Evolutionary conservation across 495 filamentous ascomycete species (phyloP).

Genomic region (Tuber umbilicatum): DNA sequence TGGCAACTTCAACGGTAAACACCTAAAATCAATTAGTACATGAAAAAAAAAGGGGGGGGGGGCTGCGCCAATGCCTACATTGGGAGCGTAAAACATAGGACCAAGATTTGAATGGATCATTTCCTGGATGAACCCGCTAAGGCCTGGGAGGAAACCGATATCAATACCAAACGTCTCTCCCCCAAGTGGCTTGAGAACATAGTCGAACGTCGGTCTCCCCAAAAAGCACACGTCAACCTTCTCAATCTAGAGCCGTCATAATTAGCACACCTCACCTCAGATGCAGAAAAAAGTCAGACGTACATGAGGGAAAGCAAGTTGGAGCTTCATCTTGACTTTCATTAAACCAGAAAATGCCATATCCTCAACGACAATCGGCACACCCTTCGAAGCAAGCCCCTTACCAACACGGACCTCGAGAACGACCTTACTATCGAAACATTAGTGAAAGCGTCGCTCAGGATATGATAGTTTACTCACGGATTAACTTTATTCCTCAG

Average conservation of each 20-base stretch:
- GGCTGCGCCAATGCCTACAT: constrained; percentile 46
- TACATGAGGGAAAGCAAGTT: constrained; percentile 90
- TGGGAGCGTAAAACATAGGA: constrained; percentile 96
- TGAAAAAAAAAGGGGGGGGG: background rate
- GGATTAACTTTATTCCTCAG: constrained; percentile 93
- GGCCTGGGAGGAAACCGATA: constrained; percentile 94
- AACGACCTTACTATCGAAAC: constrained; percentile 60
- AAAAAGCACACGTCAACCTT: constrained; percentile 42
- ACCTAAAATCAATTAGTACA: constrained; percentile 8
- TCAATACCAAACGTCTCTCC: constrained; percentile 94
- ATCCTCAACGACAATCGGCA: constrained; percentile 96
- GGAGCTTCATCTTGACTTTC: constrained; percentile 94
- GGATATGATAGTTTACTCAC: constrained; percentile 14
- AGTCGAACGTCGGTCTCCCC: constrained; percentile 71
- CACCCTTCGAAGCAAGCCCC: constrained; percentile 87
- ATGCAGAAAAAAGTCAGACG: background rate
- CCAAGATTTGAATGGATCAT: constrained; percentile 86
- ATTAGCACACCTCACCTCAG: constrained; percentile 6
- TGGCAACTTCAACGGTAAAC: constrained; percentile 96
- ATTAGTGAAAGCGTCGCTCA: constrained; percentile 13
- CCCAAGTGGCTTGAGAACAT: constrained; percentile 93
- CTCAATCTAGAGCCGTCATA: constrained; percentile 27
- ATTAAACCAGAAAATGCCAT: constrained; percentile 92
- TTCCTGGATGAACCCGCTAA: constrained; percentile 89
- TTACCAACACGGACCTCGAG: constrained; percentile 90